Percentiles rank a stretch among this genome's conserved stretches.
phyloP scores from a whole-genome alignment of 225 moss, liverwort and hornwort species.

The Marchantia paleacea region DNA sequence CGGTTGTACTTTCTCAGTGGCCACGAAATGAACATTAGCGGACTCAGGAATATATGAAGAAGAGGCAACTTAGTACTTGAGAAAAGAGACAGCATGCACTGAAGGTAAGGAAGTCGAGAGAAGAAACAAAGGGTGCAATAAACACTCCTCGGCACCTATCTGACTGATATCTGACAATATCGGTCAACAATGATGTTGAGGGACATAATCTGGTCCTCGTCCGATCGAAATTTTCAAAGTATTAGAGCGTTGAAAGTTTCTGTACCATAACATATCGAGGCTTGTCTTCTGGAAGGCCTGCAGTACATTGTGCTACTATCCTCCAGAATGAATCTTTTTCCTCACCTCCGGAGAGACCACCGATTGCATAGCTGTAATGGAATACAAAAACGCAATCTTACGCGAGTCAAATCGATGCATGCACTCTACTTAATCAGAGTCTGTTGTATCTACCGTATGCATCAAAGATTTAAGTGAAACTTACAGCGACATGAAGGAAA shows the following conservation, averaged over 20 bases:
- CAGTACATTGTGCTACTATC: slow-evolving; percentile 85
- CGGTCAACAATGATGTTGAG: neutral
- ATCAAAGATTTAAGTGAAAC: neutral
- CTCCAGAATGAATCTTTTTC: slow-evolving; percentile 89
- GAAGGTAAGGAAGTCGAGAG: too few relatives aligned
- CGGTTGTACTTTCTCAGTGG: neutral
- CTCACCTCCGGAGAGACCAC: slow-evolving; percentile 87
- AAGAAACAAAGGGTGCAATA: neutral
- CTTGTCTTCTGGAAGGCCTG: slow-evolving; percentile 83
- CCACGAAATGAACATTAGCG: neutral
- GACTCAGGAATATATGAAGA: neutral
- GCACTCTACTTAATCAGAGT: too few relatives aligned
- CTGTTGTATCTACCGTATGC: too few relatives aligned
- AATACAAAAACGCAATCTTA: neutral
- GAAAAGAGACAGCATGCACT: too few relatives aligned
- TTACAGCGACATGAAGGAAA: neutral
- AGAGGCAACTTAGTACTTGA: too few relatives aligned
- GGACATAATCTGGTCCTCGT: neutral
- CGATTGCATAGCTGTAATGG: slow-evolving; percentile 73
- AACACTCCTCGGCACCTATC: neutral
- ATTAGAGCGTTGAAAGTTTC: neutral
- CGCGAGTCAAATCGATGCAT: too few relatives aligned
- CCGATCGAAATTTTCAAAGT: neutral
- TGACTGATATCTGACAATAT: neutral
- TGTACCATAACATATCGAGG: slow-evolving; percentile 97